A percentile compares a stretch with the other conserved stretches of the same genome.
Evolutionary conservation across 139 green algal species (phyloP).

Genomic region (Desmodesmus armatus): DNA sequence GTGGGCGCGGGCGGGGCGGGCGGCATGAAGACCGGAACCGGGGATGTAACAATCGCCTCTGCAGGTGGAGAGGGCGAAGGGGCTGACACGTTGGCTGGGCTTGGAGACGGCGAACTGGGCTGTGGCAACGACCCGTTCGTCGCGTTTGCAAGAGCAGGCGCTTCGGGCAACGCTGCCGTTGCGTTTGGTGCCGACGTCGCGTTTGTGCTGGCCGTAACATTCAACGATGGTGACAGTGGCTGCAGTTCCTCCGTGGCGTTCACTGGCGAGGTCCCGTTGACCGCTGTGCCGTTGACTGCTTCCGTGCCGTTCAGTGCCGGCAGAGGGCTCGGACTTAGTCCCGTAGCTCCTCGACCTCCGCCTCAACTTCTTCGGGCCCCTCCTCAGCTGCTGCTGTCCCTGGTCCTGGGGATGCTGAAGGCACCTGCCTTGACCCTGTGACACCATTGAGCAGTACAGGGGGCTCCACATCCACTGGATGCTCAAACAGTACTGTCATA

Average conservation of each 20-base stretch:
- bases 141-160: too few relatives aligned
- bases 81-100: background rate
- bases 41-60: background rate
- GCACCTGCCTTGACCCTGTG: background rate
- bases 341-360: background rate
- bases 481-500: background rate
- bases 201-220: too few relatives aligned
- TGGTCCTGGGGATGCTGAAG: background rate
- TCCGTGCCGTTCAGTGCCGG: too few relatives aligned
- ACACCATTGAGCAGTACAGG: background rate
- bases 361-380: background rate
- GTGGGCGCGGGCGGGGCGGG: too few relatives aligned
- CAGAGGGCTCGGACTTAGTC: background rate
- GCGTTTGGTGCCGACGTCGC: too few relatives aligned
- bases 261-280: too few relatives aligned
- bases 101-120: background rate
- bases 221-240: too few relatives aligned
- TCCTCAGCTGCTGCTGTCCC: background rate
- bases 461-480: background rate
- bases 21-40: too few relatives aligned
- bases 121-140: too few relatives aligned
- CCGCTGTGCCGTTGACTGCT: background rate
- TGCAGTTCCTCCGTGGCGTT: too few relatives aligned
- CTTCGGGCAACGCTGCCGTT: too few relatives aligned
- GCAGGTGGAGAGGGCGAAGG: background rate